phyloP scores from a whole-genome alignment of 2,329 filamentous ascomycete species.

The Paraphaeosphaeria minitans region DNA sequence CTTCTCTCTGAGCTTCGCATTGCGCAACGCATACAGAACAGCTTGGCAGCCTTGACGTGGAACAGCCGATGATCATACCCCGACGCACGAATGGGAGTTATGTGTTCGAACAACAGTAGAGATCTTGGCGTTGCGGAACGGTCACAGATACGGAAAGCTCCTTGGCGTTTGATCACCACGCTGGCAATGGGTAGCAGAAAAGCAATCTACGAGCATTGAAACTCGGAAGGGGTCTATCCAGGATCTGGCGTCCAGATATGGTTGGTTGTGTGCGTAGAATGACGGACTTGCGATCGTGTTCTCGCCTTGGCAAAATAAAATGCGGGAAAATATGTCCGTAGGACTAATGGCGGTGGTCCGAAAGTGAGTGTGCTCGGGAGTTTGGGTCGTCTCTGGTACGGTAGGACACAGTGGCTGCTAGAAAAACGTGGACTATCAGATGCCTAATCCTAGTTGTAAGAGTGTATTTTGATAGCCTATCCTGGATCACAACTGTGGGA shows the following conservation, averaged over 20 bases:
- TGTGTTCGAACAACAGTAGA: conserved; percentile 12
- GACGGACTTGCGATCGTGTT: not conserved
- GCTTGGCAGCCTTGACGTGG: conserved; percentile 18
- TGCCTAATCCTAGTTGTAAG: too few relatives aligned
- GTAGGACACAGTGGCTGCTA: too few relatives aligned
- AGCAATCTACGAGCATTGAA: conserved; percentile 4
- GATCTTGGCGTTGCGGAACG: conserved; percentile 22
- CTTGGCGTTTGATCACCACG: conserved; percentile 25
- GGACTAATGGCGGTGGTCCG: not conserved
- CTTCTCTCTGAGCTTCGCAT: not conserved
- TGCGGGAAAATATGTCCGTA: not conserved
- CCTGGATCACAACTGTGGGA: too few relatives aligned
- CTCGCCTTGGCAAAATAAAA: not conserved
- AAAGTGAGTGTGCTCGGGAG: too few relatives aligned
- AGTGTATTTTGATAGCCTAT: too few relatives aligned
- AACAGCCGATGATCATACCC: conserved; percentile 14
- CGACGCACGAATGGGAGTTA: conserved; percentile 15
- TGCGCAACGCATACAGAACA: conserved; percentile 20
- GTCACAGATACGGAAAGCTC: conserved; percentile 17
- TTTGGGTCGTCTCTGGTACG: too few relatives aligned
- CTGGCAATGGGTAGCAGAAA: not conserved
- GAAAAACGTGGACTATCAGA: too few relatives aligned
- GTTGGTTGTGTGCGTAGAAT: not conserved
- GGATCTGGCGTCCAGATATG: not conserved
- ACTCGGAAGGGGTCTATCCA: conserved; percentile 9